Evolutionary conservation across 2,329 filamentous ascomycete genomes (phyloP).

Genomic region (Drechslerella coelobrocha): DNA sequence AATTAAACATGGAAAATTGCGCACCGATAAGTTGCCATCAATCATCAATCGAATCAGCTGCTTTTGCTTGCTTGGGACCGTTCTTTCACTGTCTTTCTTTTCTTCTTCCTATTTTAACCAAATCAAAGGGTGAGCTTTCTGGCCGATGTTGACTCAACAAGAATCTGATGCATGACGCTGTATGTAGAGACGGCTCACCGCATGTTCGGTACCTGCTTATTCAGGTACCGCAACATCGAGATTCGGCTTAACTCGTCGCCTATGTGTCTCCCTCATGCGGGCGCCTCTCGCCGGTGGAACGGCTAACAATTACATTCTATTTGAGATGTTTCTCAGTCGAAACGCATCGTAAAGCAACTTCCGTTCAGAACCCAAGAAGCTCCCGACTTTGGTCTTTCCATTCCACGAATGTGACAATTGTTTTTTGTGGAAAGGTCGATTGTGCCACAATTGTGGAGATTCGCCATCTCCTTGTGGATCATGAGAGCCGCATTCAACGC

Average conservation of each 20-base stretch:
- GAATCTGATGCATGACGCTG: neutral
- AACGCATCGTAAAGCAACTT: neutral
- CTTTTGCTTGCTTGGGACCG: neutral
- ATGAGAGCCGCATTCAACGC: neutral
- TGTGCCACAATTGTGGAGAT: conserved; percentile 1
- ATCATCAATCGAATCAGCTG: conserved; percentile 36
- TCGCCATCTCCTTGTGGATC: neutral
- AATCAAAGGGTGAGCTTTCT: neutral
- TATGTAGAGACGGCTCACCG: neutral
- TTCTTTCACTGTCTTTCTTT: neutral
- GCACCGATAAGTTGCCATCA: conserved; percentile 31
- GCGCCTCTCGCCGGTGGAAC: neutral
- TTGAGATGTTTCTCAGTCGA: neutral
- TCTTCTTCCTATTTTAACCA: neutral
- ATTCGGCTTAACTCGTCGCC: neutral
- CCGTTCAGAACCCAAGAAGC: neutral
- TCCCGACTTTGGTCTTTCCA: neutral
- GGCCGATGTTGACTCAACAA: neutral
- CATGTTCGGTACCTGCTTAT: neutral
- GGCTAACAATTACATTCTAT: neutral
- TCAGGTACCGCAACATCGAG: neutral
- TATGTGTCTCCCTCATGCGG: neutral
- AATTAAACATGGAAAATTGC: conserved; percentile 36
- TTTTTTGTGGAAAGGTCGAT: neutral
- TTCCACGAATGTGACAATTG: neutral